phyloP scores from a whole-genome alignment of 768 basidiomycete species.

The Suillus sp. region DNA sequence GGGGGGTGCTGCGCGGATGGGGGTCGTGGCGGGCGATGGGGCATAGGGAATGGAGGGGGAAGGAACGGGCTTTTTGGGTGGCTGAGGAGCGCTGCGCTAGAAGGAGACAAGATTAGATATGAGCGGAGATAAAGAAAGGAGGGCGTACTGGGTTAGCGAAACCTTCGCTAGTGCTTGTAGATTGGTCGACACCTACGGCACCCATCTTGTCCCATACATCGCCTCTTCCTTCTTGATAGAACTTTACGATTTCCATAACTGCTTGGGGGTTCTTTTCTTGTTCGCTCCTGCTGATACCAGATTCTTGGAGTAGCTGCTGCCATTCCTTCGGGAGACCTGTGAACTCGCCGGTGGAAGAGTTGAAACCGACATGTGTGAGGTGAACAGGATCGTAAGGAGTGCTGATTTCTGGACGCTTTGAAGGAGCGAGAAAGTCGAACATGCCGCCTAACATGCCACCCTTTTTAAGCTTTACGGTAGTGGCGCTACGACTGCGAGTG shows the following conservation, averaged over 20 bases:
- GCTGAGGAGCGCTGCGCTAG: constrained; percentile 43
- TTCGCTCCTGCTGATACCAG: constrained; percentile 89
- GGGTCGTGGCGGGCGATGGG: constrained; percentile 47
- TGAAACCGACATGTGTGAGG: constrained; percentile 99
- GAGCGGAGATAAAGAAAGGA: not conserved
- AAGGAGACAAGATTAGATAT: constrained; percentile 17
- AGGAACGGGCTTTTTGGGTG: constrained; percentile 43
- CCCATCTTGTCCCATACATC: constrained; percentile 89
- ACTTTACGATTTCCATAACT: constrained; percentile 98
- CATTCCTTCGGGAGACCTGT: constrained; percentile 98
- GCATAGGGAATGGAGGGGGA: constrained; percentile 33
- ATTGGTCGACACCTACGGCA: constrained; percentile 41
- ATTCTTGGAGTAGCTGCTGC: constrained; percentile 96
- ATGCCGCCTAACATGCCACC: constrained; percentile 68
- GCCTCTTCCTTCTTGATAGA: constrained; percentile 88
- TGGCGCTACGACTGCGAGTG: constrained; percentile 45
- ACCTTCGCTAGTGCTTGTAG: constrained; percentile 45
- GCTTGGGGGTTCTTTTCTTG: constrained; percentile 98
- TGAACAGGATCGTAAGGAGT: constrained; percentile 99
- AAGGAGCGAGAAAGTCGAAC: constrained; percentile 74
- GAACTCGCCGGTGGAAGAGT: constrained; percentile 97
- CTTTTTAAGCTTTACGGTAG: constrained; percentile 45
- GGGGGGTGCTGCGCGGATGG: constrained; percentile 76
- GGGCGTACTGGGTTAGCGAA: constrained; percentile 58
- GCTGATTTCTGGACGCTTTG: constrained; percentile 76